These are phyloP conservation scores for Ceratocystiopsis minuta DNA, from an alignment of 2,329 filamentous ascomycete species.

Conservation along the genomic window DNA sequence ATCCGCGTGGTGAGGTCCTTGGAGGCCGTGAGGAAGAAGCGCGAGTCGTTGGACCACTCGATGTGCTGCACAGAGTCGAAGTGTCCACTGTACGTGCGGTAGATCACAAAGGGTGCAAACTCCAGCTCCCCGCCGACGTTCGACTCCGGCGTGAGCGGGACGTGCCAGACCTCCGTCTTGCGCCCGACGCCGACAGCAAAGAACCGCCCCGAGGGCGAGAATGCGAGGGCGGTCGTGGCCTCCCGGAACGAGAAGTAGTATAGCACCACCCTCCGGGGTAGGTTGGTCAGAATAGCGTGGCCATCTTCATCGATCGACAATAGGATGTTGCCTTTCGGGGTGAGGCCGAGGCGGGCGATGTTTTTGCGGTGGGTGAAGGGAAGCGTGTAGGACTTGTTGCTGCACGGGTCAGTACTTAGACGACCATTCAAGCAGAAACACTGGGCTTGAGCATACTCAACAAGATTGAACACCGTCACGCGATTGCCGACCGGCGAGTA, in stretches of 20 bases:
- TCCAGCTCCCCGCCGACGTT: constrained; percentile 68
- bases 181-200: constrained; percentile 81
- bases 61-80: constrained; percentile 75
- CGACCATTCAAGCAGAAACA: background rate
- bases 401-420: constrained; percentile 15
- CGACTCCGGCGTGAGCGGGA: constrained; percentile 72
- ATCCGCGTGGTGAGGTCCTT: constrained; percentile 86
- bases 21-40: constrained; percentile 83
- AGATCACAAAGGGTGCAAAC: constrained; percentile 83
- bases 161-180: constrained; percentile 89
- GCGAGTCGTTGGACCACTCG: constrained; percentile 89
- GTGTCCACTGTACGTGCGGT: constrained; percentile 73
- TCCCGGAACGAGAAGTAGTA: constrained; percentile 92
- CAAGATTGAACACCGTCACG: constrained; percentile 87
- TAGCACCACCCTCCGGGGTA: constrained; percentile 66
- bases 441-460: constrained; percentile 46
- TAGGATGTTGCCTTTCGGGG: constrained; percentile 77
- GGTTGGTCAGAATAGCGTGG: constrained; percentile 80
- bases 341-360: constrained; percentile 72
- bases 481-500: constrained; percentile 93
- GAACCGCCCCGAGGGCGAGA: constrained; percentile 77
- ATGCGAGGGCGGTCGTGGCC: constrained; percentile 66
- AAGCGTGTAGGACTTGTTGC: constrained; percentile 74
- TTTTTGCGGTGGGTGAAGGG: constrained; percentile 89
- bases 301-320: constrained; percentile 91